These are phyloP conservation scores for Botrytis squamosa DNA, from an alignment of 2,329 filamentous ascomycete species.

Conservation along the genomic window DNA sequence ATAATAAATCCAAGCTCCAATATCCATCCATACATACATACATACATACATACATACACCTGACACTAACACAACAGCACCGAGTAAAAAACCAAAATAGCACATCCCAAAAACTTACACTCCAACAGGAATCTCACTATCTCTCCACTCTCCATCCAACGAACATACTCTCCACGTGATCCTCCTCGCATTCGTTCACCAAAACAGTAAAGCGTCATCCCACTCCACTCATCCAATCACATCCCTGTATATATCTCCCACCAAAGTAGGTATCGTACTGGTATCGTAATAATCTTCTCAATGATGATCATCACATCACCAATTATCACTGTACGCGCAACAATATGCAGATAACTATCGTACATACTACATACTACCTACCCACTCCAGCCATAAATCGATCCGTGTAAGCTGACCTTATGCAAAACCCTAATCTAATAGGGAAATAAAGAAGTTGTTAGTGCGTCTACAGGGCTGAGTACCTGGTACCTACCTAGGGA, in stretches of 20 bases:
- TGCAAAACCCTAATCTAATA: not conserved
- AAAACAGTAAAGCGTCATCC: not conserved
- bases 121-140: not conserved
- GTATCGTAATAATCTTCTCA: not conserved
- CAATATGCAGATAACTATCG: no score
- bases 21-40: not conserved
- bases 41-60: not conserved
- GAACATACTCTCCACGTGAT: not conserved
- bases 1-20: no score
- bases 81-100: fast-evolving
- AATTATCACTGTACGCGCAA: no score
- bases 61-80: fast-evolving
- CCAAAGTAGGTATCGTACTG: no score
- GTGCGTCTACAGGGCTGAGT: not conserved
- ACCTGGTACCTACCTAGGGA: not conserved
- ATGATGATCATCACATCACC: no score
- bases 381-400: no score
- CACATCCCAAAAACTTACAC: not conserved
- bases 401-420: no score
- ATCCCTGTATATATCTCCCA: not conserved
- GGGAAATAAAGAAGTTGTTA: not conserved
- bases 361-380: no score
- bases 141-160: not conserved
- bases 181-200: not conserved
- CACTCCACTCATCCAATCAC: not conserved